A percentile compares a stretch with the other conserved stretches of the same genome.
phyloP scores from a whole-genome alignment of 305 asterid species.

The Fraxinus dipetala region DNA sequence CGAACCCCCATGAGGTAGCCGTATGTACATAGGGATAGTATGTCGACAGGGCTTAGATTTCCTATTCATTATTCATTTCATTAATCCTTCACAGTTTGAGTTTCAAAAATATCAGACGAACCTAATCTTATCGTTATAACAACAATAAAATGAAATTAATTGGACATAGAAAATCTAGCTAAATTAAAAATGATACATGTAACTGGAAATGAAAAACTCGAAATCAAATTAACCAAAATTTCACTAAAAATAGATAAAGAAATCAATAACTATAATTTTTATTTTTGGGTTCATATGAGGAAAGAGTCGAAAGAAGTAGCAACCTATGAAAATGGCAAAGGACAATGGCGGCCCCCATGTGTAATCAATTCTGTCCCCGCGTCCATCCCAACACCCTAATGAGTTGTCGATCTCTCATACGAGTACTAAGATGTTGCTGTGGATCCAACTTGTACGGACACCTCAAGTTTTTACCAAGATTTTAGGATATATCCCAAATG shows the following conservation, averaged over 20 bases:
- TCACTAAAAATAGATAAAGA: not conserved
- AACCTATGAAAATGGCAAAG: not conserved
- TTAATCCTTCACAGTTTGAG: too few species aligned
- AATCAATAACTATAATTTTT: not conserved
- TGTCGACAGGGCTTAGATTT: not conserved
- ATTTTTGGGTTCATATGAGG: not conserved
- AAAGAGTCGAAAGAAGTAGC: not conserved
- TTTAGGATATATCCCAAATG: not conserved
- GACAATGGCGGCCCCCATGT: not conserved
- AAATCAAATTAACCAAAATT: not conserved
- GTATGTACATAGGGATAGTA: not conserved
- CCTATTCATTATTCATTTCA: not conserved
- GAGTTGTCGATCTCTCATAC: constrained; percentile 60
- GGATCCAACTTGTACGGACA: constrained; percentile 31
- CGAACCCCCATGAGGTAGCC: not conserved
- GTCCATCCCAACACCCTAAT: not conserved
- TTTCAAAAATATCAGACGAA: not conserved
- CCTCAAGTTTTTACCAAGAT: constrained; percentile 18
- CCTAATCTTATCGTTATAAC: not conserved
- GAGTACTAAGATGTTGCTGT: constrained; percentile 29
- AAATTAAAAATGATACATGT: not conserved
- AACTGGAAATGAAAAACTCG: not conserved
- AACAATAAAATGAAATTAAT: not conserved
- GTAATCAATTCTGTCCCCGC: not conserved
- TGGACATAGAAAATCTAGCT: not conserved